These are phyloP conservation scores for Candida awuae DNA, from an alignment of 805 yeast species.

Conservation along the genomic window DNA sequence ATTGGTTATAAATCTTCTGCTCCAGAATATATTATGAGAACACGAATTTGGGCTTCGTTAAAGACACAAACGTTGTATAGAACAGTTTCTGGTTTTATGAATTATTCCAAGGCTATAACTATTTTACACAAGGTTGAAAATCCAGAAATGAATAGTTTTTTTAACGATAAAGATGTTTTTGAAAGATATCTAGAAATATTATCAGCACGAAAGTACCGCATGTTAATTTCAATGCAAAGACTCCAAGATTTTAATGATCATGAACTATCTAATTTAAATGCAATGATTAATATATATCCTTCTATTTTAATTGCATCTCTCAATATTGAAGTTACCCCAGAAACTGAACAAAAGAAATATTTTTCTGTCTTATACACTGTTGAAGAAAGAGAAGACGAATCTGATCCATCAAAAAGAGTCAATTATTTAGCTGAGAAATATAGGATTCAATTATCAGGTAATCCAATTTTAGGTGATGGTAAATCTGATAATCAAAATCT, in stretches of 20 bases:
- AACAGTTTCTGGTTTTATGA: slow-evolving; percentile 77
- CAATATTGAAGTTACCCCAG: slow-evolving; percentile 37
- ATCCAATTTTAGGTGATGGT: slow-evolving; percentile 95
- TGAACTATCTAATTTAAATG: slow-evolving; percentile 61
- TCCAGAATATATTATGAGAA: slow-evolving; percentile 56
- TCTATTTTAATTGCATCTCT: slow-evolving; percentile 49
- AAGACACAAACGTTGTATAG: slow-evolving; percentile 78
- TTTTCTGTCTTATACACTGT: slow-evolving; percentile 70
- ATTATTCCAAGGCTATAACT: slow-evolving; percentile 66
- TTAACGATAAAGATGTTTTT: slow-evolving; percentile 35
- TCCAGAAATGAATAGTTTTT: slow-evolving; percentile 39
- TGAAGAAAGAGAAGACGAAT: slow-evolving; percentile 39
- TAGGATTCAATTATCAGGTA: slow-evolving; percentile 76
- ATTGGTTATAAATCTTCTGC: slow-evolving; percentile 65
- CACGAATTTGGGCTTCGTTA: slow-evolving; percentile 82
- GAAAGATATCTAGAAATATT: slow-evolving; percentile 64
- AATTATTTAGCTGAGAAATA: slow-evolving; percentile 39
- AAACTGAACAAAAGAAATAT: slow-evolving; percentile 32
- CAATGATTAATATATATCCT: slow-evolving; percentile 67
- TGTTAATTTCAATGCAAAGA: slow-evolving; percentile 86
- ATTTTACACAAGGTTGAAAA: slow-evolving; percentile 62
- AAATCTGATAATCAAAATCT: slow-evolving; percentile 94
- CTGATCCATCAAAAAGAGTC: slow-evolving; percentile 24
- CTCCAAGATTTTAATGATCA: slow-evolving; percentile 52
- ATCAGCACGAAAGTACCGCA: slow-evolving; percentile 71